phyloP scores from a whole-genome alignment of 352 stramenopile species.

The Pythium oligandrum region DNA sequence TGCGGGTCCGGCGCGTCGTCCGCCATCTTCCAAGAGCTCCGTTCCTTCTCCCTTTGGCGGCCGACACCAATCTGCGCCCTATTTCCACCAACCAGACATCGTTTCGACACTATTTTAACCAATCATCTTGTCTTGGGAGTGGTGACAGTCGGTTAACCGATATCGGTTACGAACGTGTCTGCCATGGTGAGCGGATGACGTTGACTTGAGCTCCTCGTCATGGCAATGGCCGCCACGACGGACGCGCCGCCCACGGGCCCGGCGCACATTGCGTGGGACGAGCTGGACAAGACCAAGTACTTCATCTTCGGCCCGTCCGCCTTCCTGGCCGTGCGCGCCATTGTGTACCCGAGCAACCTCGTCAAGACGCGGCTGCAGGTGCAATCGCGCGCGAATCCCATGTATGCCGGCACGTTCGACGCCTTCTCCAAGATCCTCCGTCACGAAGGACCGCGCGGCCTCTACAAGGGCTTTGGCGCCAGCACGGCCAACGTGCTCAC shows the following conservation, averaged over 20 bases:
- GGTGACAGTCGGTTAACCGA: no score
- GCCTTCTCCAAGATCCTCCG: conserved; percentile 81
- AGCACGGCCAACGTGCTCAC: conserved; percentile 82
- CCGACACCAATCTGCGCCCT: neutral
- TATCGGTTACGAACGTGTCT: no score
- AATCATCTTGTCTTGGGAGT: conserved; percentile 3
- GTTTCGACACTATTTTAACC: conserved; percentile 1
- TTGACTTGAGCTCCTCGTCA: neutral
- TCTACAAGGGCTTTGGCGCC: conserved; percentile 88
- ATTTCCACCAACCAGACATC: neutral
- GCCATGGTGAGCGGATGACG: no score
- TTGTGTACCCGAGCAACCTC: conserved; percentile 85
- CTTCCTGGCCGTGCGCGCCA: conserved; percentile 75
- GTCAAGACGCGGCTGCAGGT: conserved; percentile 88
- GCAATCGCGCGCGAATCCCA: conserved; percentile 57
- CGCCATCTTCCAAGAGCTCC: no score
- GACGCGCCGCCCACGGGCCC: conserved; percentile 17
- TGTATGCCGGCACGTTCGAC: conserved; percentile 81
- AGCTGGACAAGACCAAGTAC: conserved; percentile 86
- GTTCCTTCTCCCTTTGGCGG: neutral
- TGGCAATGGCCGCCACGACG: neutral
- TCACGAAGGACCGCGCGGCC: conserved; percentile 64
- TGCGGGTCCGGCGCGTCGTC: conserved; percentile 7
- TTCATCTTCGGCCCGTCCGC: conserved; percentile 80
- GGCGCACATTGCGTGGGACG: conserved; percentile 87